Evolutionary conservation across 2,329 filamentous ascomycete species (phyloP).

Genomic region (Westerdykella aurantiaca): DNA sequence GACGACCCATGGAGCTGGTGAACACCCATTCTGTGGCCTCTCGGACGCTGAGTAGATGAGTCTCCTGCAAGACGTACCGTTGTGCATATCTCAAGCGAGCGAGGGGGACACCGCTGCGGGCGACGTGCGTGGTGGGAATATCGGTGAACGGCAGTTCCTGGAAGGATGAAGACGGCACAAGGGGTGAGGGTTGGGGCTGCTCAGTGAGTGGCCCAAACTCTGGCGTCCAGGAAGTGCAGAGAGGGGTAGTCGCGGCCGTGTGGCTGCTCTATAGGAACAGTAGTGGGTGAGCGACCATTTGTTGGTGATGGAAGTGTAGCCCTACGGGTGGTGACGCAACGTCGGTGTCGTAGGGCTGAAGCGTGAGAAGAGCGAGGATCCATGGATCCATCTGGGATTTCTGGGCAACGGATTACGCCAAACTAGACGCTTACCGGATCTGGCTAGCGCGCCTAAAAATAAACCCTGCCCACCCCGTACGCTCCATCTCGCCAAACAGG

Average conservation of each 20-base stretch:
- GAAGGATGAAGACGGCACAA: neutral
- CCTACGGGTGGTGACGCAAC: conserved; percentile 9
- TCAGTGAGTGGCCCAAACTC: too few relatives aligned
- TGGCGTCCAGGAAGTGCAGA: neutral
- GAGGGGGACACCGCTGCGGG: neutral
- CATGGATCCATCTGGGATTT: too few relatives aligned
- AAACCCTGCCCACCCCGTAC: neutral
- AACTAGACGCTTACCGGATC: too few relatives aligned
- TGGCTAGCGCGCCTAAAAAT: too few relatives aligned
- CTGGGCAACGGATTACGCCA: too few relatives aligned
- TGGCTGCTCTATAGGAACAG: neutral
- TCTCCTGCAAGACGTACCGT: neutral
- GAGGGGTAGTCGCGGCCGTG: neutral
- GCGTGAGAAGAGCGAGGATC: conserved; percentile 4
- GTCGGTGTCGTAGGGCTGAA: conserved; percentile 16
- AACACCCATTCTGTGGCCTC: neutral
- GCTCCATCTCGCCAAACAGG: neutral
- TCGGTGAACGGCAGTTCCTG: conserved; percentile 10
- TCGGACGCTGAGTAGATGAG: neutral
- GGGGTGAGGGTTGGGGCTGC: neutral
- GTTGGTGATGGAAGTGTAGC: conserved; percentile 8
- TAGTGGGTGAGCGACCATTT: conserved; percentile 5
- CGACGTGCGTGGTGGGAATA: neutral
- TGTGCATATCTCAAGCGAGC: neutral
- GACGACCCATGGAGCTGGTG: neutral